Percentiles rank a stretch among this genome's conserved stretches.
phyloP scores from a whole-genome alignment of 495 filamentous ascomycete species.

The Clohesyomyces aquaticus region DNA sequence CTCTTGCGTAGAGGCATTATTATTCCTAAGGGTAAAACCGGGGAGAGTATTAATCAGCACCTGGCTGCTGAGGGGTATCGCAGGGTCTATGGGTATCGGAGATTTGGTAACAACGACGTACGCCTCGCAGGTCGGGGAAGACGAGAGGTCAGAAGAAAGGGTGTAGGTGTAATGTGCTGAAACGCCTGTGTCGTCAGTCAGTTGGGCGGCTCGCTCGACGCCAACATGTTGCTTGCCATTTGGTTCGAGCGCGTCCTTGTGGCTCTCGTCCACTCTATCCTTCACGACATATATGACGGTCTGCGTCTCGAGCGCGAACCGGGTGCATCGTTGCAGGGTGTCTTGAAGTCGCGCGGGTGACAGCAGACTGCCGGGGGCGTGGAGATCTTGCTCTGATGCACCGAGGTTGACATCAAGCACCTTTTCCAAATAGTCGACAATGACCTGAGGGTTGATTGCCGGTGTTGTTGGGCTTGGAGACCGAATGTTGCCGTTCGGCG shows the following conservation, averaged over 20 bases:
- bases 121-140: conserved; percentile 74
- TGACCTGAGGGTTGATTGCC: conserved; percentile 58
- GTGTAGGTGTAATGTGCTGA: conserved; percentile 67
- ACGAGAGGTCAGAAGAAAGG: conserved; percentile 78
- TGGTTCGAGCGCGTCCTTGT: conserved; percentile 54
- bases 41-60: conserved; percentile 92
- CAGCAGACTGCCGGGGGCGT: conserved; percentile 78
- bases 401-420: conserved; percentile 85
- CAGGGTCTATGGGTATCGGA: conserved; percentile 79
- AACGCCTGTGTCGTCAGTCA: conserved; percentile 42
- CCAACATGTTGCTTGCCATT: conserved; percentile 47
- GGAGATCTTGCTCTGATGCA: conserved; percentile 77
- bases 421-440: conserved; percentile 78
- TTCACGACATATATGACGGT: conserved; percentile 88
- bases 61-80: conserved; percentile 76
- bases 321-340: conserved; percentile 81
- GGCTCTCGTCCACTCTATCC: conserved; percentile 58
- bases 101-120: conserved; percentile 90
- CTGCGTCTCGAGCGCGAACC: conserved; percentile 87
- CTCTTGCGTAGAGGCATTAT: conserved; percentile 66
- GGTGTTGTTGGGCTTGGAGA: conserved; percentile 47
- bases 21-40: conserved; percentile 68
- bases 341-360: conserved; percentile 70
- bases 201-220: conserved; percentile 6
- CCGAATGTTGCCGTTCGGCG: conserved; percentile 45